Percentiles rank a stretch among this genome's conserved stretches.
phyloP scores from a whole-genome alignment of 192 early-diverging fungal genomes.

The Umbelopsis isabellina region DNA sequence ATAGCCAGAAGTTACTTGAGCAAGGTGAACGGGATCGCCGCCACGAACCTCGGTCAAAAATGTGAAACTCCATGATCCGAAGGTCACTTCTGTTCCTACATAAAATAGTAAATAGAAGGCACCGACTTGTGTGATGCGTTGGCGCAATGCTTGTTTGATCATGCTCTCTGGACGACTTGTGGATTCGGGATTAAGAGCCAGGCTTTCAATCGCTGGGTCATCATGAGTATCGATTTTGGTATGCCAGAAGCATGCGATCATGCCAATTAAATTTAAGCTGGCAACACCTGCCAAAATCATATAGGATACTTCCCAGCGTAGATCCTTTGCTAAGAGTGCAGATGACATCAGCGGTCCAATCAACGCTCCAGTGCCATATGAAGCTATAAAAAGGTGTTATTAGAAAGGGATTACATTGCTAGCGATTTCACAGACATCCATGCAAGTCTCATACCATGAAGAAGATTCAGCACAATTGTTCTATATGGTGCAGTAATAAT shows the following conservation, averaged over 20 bases:
- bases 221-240: constrained; percentile 7
- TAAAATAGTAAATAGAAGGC: constrained; percentile 34
- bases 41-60: constrained; percentile 29
- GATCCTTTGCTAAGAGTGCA: constrained; percentile 17
- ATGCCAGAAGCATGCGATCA: constrained; percentile 20
- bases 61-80: constrained; percentile 34
- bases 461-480: constrained; percentile 28
- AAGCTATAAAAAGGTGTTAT: constrained; percentile 20
- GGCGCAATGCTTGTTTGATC: constrained; percentile 22
- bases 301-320: constrained; percentile 32
- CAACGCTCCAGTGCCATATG: constrained; percentile 39
- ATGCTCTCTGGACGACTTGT: background rate
- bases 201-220: background rate
- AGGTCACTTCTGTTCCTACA: constrained; percentile 34
- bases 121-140: constrained; percentile 31
- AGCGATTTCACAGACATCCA: background rate
- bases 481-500: constrained; percentile 27
- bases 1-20: constrained; percentile 28
- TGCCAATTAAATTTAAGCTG: constrained; percentile 24
- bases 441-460: constrained; percentile 33
- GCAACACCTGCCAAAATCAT: constrained; percentile 27
- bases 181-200: background rate
- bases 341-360: constrained; percentile 37
- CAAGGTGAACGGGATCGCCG: constrained; percentile 29
- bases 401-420: background rate